A percentile compares a stretch with the other conserved stretches of the same genome.
Evolutionary conservation across 2,329 filamentous ascomycete genomes (phyloP).

Genomic region (Ophiostoma quercus): DNA sequence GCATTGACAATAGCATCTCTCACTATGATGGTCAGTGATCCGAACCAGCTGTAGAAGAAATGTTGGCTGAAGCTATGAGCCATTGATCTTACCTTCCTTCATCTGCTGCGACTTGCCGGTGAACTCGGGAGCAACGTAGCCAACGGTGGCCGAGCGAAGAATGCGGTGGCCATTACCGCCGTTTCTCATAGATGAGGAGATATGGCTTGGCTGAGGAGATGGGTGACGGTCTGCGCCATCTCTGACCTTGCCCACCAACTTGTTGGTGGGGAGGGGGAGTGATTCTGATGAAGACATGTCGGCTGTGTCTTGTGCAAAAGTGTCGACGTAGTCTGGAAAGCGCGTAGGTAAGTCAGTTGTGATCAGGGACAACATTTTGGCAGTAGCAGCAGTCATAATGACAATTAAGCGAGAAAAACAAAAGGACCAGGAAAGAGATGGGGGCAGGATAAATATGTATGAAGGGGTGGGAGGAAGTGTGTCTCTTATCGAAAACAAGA

Average conservation of each 20-base stretch:
- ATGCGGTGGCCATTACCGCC: slow-evolving; percentile 63
- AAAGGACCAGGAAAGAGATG: neutral
- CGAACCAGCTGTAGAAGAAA: neutral
- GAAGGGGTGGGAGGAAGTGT: neutral
- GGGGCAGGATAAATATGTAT: neutral
- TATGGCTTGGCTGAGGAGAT: slow-evolving; percentile 82
- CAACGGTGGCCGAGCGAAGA: slow-evolving; percentile 81
- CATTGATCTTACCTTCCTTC: slow-evolving; percentile 56
- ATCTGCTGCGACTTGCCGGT: slow-evolving; percentile 90
- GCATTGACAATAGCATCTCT: slow-evolving; percentile 72
- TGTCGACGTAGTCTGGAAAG: slow-evolving; percentile 36
- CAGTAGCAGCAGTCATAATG: neutral
- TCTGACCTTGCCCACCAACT: slow-evolving; percentile 32
- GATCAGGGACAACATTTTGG: slow-evolving; percentile 32
- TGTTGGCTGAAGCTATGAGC: too few species aligned
- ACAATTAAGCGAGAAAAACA: neutral
- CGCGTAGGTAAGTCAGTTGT: slow-evolving; percentile 34
- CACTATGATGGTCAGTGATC: slow-evolving; percentile 46
- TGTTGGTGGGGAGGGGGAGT: slow-evolving; percentile 28
- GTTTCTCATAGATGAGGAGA: slow-evolving; percentile 57
- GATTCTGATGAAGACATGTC: slow-evolving; percentile 31
- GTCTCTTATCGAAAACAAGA: neutral
- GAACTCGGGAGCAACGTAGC: slow-evolving; percentile 92
- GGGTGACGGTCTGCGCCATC: slow-evolving; percentile 56
- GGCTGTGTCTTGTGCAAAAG: slow-evolving; percentile 32